Conservation (phyloP, 2,329 filamentous ascomycete genomes). For the Cladorrhinum sp. region DNA sequence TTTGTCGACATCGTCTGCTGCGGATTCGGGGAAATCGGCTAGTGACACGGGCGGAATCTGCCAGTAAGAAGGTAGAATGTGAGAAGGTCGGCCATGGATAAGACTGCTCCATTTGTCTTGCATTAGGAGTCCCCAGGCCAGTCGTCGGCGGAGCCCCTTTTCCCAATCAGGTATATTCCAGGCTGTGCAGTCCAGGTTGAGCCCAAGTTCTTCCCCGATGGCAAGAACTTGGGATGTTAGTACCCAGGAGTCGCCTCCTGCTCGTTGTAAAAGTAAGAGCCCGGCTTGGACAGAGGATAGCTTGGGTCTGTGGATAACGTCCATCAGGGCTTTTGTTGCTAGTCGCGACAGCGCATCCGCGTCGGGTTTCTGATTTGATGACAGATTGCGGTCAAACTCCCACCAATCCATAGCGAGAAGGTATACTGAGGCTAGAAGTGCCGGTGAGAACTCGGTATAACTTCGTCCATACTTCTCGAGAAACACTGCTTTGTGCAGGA, state of each 20-base stretch:
- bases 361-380: neutral
- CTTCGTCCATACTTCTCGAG: conserved; percentile 53
- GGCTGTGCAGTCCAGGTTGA: conserved; percentile 58
- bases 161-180: conserved; percentile 65
- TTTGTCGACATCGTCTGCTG: conserved; percentile 35
- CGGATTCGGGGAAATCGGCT: conserved; percentile 40
- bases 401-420: conserved; percentile 61
- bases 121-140: conserved; percentile 64
- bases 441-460: conserved; percentile 25
- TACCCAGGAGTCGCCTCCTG: conserved; percentile 45
- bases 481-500: conserved; percentile 59
- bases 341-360: conserved; percentile 27
- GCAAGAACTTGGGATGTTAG: conserved; percentile 54
- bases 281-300: conserved; percentile 55
- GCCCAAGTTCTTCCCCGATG: conserved; percentile 55
- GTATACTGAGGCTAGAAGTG: conserved; percentile 59
- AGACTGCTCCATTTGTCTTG: conserved; percentile 62
- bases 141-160: conserved; percentile 55
- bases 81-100: conserved; percentile 55
- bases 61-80: conserved; percentile 55
- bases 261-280: conserved; percentile 50
- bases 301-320: conserved; percentile 51
- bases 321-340: conserved; percentile 46
- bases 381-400: conserved; percentile 49
- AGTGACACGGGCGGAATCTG: conserved; percentile 40